Evolutionary conservation across 495 filamentous ascomycete species (phyloP).

Genomic region (Neurospora intermedia): DNA sequence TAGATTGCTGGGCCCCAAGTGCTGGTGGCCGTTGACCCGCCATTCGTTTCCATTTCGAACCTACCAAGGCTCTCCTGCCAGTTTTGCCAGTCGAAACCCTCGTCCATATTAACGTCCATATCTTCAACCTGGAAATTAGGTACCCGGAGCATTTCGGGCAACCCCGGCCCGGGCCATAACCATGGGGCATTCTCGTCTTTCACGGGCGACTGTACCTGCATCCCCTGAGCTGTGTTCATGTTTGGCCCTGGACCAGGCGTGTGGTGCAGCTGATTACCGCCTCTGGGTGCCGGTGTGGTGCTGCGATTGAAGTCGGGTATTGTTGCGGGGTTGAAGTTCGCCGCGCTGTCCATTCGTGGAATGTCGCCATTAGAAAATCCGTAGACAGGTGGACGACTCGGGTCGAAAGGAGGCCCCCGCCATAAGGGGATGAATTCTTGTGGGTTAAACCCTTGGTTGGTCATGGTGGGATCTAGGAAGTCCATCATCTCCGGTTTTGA

Average conservation of each 20-base stretch:
- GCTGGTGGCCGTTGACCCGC: conserved; percentile 9
- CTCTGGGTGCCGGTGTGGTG: conserved; percentile 1
- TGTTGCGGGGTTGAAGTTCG: conserved; percentile 1
- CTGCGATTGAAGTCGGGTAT: not conserved
- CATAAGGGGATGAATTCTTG: conserved; percentile 10
- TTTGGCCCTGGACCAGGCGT: not conserved
- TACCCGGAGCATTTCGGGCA: conserved; percentile 7
- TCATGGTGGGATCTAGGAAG: conserved; percentile 25
- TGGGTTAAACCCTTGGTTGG: conserved; percentile 22
- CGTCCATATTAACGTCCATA: conserved; percentile 30
- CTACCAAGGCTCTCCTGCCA: conserved; percentile 31
- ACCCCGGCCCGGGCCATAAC: conserved; percentile 27
- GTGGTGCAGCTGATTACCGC: not conserved
- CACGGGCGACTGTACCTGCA: not conserved
- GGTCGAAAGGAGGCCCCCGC: not conserved
- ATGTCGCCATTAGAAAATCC: conserved; percentile 4
- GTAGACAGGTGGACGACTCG: conserved; percentile 1
- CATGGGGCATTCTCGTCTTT: conserved; percentile 29
- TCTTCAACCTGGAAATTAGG: conserved; percentile 22
- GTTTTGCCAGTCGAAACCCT: conserved; percentile 38
- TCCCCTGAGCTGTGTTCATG: not conserved
- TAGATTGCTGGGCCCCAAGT: conserved; percentile 10
- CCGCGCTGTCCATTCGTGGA: not conserved
- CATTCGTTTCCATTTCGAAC: conserved; percentile 23
- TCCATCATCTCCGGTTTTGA: conserved; percentile 14